Percentiles rank a stretch among this genome's conserved stretches.
These are phyloP conservation scores for Pisolithus marmoratus DNA, from an alignment of 768 basidiomycete species.

Conservation along the genomic window DNA sequence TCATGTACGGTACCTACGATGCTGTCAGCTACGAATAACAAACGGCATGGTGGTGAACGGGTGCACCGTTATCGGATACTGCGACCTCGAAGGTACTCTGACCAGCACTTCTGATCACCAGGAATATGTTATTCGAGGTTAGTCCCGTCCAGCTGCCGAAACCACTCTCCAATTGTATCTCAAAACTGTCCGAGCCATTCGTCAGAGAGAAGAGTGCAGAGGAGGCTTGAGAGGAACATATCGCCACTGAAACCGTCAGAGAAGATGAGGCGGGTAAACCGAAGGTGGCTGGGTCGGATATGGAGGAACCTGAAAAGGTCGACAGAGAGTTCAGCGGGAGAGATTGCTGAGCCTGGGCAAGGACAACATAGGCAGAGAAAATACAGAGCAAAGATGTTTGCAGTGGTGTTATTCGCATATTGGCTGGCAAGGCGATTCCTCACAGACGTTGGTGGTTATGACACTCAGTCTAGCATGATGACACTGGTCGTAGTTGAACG, in stretches of 20 bases:
- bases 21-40: constrained; percentile 1
- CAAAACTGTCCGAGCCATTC: constrained; percentile 43
- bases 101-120: constrained; percentile 40
- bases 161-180: constrained; percentile 45
- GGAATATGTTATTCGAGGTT: constrained; percentile 42
- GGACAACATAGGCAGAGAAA: no score
- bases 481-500: no score
- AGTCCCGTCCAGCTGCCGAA: constrained; percentile 46
- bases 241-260: constrained; percentile 44
- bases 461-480: no score
- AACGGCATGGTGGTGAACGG: not conserved
- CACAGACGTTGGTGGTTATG: no score
- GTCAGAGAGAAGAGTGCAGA: constrained; percentile 55
- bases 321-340: constrained; percentile 34
- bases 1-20: constrained; percentile 45
- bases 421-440: no score
- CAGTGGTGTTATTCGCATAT: no score
- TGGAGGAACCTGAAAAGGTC: constrained; percentile 25
- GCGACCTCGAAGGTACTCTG: constrained; percentile 53
- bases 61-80: constrained; percentile 42
- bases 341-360: constrained; percentile 8
- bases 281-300: constrained; percentile 34
- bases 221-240: constrained; percentile 33
- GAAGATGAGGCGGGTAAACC: constrained; percentile 34
- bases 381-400: no score